Conservation (phyloP, 2,329 filamentous ascomycete genomes). For the Botrytis porri region DNA sequence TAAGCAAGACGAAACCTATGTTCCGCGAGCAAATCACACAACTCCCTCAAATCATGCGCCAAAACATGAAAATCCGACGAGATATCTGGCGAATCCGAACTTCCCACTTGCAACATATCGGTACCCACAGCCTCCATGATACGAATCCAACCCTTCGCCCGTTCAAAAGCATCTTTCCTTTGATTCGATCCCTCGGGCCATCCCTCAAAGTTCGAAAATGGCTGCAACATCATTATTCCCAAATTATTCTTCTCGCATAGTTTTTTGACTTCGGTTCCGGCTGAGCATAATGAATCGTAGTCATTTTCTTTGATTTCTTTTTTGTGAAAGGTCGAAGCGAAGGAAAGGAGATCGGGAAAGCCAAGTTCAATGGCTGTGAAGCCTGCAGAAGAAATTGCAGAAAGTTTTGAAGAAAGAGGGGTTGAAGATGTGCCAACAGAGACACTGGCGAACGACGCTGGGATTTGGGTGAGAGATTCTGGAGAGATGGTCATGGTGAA, state of each 20-base stretch:
- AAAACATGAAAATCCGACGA: conserved; percentile 42
- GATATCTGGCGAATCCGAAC: conserved; percentile 10
- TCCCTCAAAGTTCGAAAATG: conserved; percentile 74
- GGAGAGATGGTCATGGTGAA: conserved; percentile 16
- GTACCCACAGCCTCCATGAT: conserved; percentile 70
- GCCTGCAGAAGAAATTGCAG: conserved; percentile 60
- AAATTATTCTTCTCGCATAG: conserved; percentile 55
- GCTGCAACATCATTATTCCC: conserved; percentile 68
- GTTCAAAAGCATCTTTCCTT: conserved; percentile 58
- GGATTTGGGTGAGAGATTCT: conserved; percentile 38
- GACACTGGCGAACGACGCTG: conserved; percentile 54
- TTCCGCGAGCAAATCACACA: conserved; percentile 59
- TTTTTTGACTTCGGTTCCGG: conserved; percentile 52
- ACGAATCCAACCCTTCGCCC: conserved; percentile 63
- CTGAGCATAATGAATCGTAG: conserved; percentile 55
- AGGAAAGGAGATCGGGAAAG: conserved; percentile 68
- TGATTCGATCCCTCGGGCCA: conserved; percentile 60
- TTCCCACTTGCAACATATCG: conserved; percentile 63
- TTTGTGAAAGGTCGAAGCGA: conserved; percentile 52
- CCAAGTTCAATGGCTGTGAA: conserved; percentile 71
- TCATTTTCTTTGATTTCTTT: conserved; percentile 54
- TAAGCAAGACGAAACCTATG: conserved; percentile 64
- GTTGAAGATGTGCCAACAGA: conserved; percentile 51
- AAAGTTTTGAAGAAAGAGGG: conserved; percentile 57
- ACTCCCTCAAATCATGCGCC: conserved; percentile 59